These are phyloP conservation scores for Torulaspora maleeae DNA, from an alignment of 805 yeast species.

Conservation along the genomic window DNA sequence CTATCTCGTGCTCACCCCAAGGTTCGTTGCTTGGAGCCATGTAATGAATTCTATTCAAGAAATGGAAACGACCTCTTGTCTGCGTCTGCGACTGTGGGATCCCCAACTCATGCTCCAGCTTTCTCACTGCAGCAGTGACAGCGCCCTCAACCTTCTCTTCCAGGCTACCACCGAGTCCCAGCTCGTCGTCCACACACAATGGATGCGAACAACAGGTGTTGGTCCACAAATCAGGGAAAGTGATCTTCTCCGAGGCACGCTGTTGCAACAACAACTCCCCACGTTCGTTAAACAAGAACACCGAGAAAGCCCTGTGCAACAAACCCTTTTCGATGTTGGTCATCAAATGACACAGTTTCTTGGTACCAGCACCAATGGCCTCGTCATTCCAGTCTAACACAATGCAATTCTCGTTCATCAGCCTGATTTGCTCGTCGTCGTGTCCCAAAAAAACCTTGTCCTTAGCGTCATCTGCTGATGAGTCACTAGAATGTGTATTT, in stretches of 20 bases:
- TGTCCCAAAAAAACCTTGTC: slow-evolving; percentile 70
- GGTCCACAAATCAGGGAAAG: slow-evolving; percentile 97
- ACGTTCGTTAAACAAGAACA: slow-evolving; percentile 79
- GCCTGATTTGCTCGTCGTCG: slow-evolving; percentile 86
- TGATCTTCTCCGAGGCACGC: slow-evolving; percentile 93
- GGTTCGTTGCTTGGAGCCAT: slow-evolving; percentile 74
- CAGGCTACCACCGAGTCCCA: slow-evolving; percentile 54
- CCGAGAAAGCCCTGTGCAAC: slow-evolving; percentile 93
- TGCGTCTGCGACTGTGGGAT: slow-evolving; percentile 52
- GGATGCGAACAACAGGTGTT: slow-evolving; percentile 99
- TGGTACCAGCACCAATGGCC: slow-evolving; percentile 91
- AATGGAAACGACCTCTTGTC: slow-evolving; percentile 67
- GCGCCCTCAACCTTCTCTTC: slow-evolving; percentile 68
- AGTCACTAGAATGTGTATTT: slow-evolving; percentile 46
- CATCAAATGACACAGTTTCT: slow-evolving; percentile 86
- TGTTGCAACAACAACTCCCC: slow-evolving; percentile 82
- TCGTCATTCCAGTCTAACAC: slow-evolving; percentile 82
- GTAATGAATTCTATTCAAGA: slow-evolving; percentile 90
- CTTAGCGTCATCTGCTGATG: slow-evolving; percentile 28
- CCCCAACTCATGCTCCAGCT: slow-evolving; percentile 90
- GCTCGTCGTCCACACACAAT: slow-evolving; percentile 71
- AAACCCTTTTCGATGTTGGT: slow-evolving; percentile 79
- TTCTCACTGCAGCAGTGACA: slow-evolving; percentile 84
- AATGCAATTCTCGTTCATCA: slow-evolving; percentile 96
- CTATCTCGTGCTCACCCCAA: slow-evolving; percentile 99